Evolutionary conservation across 2,329 filamentous ascomycete genomes (phyloP), one percentile per base, ranked within the genome.

Genomic region (Claviceps paspali): DNA sequence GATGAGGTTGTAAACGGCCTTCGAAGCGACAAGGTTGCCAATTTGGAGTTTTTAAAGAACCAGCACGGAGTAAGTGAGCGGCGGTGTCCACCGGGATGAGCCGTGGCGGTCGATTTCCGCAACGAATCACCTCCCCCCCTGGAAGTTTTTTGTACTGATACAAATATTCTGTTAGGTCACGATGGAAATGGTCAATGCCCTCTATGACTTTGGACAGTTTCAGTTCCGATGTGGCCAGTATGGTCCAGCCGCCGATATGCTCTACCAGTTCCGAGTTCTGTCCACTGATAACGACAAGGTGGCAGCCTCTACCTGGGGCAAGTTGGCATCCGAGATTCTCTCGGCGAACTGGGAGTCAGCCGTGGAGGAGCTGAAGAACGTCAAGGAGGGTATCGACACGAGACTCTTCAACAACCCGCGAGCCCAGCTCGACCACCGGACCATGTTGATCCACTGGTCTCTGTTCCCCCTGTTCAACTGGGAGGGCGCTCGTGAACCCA

Each of bases 391-490:
- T 52, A 96, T 98, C 60, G 91, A 98, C 61, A 84, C 81, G 41
- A 84, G 86, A 59, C 78, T 96, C 44, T 95, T 94, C 73, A 91
- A 80, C 73, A 95, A 94, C 70, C 83, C 88, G 21, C 75, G 95
- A 46, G 87, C 83, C 42, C 91, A 98, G 67, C 80, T 98, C 44
- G 81, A 88, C 60, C 88, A 95, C 71, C 84, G 91, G 56, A 92
- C 87, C 41, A 94, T 88, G 84, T 71, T 98, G 53, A 82, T 94
- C 52, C 91, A 98, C 81, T 98, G 91, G 87, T 79, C 84, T 32
- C 79, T 98, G 43, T 98, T 96, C 76, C 88, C 91, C 44, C 87
- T 95, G 66, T 98, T 96, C 76, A 96, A 98, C 76, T 80, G 84
- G 66, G 88, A 96, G 53, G 72, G 77, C 47, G 84, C 85, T 41